Percentiles rank a stretch among this genome's conserved stretches.
phyloP scores from a whole-genome alignment of 495 filamentous ascomycete species.

The Penicillium odoratum region DNA sequence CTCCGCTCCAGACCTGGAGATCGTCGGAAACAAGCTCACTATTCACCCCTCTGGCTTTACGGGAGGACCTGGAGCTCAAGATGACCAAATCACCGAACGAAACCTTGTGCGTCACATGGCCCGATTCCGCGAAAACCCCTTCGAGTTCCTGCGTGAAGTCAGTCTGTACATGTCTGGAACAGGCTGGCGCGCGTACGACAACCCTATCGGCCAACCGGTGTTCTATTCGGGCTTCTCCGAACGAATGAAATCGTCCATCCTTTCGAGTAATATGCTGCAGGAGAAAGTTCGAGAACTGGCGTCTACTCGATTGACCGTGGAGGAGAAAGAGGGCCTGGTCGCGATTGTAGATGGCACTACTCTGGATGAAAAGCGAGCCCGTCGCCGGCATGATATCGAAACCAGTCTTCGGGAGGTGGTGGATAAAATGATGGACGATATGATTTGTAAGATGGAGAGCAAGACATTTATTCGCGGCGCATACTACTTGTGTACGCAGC shows the following conservation, averaged over 20 bases:
- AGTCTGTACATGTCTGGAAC: constrained; percentile 85
- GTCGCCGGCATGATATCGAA: constrained; percentile 60
- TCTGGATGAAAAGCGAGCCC: constrained; percentile 51
- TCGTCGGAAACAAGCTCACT: constrained; percentile 74
- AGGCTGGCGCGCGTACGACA: constrained; percentile 92
- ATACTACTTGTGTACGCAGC: constrained; percentile 85
- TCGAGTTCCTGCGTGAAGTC: constrained; percentile 89
- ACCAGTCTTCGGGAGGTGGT: constrained; percentile 71
- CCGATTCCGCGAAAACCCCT: constrained; percentile 68
- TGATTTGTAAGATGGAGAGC: constrained; percentile 99
- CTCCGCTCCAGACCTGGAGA: constrained; percentile 80
- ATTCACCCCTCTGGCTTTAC: constrained; percentile 75
- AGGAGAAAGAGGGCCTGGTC: constrained; percentile 72
- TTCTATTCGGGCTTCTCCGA: constrained; percentile 93
- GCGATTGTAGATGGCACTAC: constrained; percentile 41
- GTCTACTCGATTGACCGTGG: constrained; percentile 65
- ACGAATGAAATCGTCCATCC: constrained; percentile 74
- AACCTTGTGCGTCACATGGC: constrained; percentile 80
- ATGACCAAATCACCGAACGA: constrained; percentile 57
- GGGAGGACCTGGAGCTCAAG: constrained; percentile 37
- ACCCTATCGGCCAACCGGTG: constrained; percentile 84
- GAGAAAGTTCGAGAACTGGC: constrained; percentile 75
- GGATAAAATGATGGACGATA: constrained; percentile 81
- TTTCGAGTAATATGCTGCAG: constrained; percentile 73
- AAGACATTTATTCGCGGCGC: constrained; percentile 88